Evolutionary conservation across 495 filamentous ascomycete genomes (phyloP).

Genomic region (Hypoxylon lienhwacheense): DNA sequence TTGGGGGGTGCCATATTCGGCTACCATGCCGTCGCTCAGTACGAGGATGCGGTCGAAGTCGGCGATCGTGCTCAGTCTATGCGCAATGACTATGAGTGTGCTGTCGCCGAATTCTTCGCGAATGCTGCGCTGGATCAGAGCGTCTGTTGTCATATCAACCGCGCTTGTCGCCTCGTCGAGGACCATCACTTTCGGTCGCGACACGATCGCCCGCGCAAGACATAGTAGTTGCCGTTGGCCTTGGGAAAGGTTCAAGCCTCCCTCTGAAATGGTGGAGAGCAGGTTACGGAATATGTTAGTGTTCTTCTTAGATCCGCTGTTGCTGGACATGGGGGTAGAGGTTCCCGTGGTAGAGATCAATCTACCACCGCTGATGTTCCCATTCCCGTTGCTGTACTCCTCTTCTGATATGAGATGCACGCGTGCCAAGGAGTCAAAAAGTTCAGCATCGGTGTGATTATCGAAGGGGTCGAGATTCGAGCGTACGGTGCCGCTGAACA

Average conservation of each 20-base stretch:
- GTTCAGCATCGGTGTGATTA: conserved; percentile 68
- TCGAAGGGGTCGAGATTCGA: conserved; percentile 82
- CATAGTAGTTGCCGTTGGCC: conserved; percentile 89
- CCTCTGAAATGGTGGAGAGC: conserved; percentile 67
- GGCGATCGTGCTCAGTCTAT: conserved; percentile 81
- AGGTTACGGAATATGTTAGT: conserved; percentile 65
- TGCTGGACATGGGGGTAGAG: conserved; percentile 17
- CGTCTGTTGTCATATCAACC: conserved; percentile 85
- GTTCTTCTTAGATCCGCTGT: conserved; percentile 46
- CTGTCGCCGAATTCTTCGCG: conserved; percentile 74
- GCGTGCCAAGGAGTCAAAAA: conserved; percentile 72
- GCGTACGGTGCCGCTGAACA: conserved; percentile 84
- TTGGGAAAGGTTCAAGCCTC: conserved; percentile 79
- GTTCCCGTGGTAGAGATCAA: too few relatives aligned
- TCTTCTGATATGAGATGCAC: conserved; percentile 67
- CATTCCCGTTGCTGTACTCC: conserved; percentile 33
- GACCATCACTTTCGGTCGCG: conserved; percentile 79
- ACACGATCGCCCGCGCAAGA: conserved; percentile 82
- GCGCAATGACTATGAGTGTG: conserved; percentile 87
- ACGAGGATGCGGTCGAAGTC: conserved; percentile 87
- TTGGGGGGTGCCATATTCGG: conserved; percentile 71
- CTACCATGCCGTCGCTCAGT: conserved; percentile 71
- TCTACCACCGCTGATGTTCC: conserved; percentile 20
- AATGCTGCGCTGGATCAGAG: conserved; percentile 79
- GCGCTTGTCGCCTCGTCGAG: conserved; percentile 89